A percentile compares a stretch with the other conserved stretches of the same genome.
Conservation (phyloP, 2,329 filamentous ascomycete genomes). For the Colletotrichum tamarilloi region DNA sequence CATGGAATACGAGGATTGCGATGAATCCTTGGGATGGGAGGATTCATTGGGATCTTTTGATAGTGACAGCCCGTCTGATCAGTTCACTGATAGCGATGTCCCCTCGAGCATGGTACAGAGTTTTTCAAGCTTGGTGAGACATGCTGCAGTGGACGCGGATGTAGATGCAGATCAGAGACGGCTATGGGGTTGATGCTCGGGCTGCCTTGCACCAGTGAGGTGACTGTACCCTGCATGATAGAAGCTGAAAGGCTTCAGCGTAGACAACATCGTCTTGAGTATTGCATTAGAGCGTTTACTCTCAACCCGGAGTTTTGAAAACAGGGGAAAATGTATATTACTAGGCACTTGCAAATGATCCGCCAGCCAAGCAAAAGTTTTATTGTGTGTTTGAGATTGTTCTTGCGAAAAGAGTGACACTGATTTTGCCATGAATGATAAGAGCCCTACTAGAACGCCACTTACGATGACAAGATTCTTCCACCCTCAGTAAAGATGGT, state of each 20-base stretch:
- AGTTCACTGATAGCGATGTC: background rate
- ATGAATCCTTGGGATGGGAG: background rate
- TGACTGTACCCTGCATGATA: background rate
- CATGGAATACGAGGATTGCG: background rate
- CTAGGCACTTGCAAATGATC: background rate
- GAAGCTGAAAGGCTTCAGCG: background rate
- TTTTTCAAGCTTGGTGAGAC: background rate
- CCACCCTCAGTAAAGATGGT: constrained; percentile 43
- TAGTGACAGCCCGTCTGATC: background rate
- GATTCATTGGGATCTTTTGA: background rate
- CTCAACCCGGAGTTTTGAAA: background rate
- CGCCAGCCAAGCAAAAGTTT: background rate
- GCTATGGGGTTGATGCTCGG: background rate
- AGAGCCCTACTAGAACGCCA: background rate
- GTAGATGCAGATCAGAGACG: background rate
- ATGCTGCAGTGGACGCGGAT: background rate
- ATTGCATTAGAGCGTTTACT: background rate
- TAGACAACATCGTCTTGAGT: background rate
- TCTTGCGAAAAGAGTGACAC: too few species aligned
- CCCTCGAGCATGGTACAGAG: background rate
- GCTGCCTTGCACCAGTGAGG: background rate
- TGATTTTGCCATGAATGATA: too few species aligned
- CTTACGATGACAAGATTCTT: background rate
- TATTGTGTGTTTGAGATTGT: background rate
- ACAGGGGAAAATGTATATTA: background rate